Evolutionary conservation across 331 rosid species (phyloP).

Genomic region (Rosa hybrid): DNA sequence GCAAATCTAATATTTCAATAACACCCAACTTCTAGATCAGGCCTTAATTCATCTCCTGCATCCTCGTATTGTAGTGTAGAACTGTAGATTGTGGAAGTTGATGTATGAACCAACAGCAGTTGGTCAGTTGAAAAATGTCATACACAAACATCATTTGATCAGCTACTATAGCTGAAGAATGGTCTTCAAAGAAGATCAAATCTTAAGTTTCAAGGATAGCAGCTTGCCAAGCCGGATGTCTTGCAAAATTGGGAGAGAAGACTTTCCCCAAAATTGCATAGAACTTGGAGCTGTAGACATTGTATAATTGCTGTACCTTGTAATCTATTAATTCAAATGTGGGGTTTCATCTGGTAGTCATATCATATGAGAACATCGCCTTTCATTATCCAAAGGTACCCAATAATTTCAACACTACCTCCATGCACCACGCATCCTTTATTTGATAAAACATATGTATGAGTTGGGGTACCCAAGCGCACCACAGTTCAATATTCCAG

Average conservation of each 20-base stretch:
- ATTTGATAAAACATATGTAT: neutral
- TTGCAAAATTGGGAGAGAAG: neutral
- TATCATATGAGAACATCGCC: neutral
- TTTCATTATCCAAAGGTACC: neutral
- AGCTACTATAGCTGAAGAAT: neutral
- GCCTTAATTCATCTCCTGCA: neutral
- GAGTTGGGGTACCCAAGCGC: neutral
- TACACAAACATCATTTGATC: neutral
- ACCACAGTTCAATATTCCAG: neutral
- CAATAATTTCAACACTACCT: neutral
- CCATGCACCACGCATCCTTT: neutral
- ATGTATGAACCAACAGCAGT: neutral
- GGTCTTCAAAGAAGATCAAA: neutral
- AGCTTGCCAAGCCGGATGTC: neutral
- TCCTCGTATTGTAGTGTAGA: neutral
- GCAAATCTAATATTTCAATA: constrained; percentile 55
- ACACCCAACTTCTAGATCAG: constrained; percentile 41
- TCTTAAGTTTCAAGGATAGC: neutral
- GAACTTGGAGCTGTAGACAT: neutral
- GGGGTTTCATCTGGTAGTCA: neutral
- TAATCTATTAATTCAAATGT: neutral
- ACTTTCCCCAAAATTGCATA: neutral
- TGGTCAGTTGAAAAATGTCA: neutral
- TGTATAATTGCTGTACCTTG: neutral
- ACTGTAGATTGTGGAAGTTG: neutral